Evolutionary conservation across 768 basidiomycete species (phyloP).

Genomic region (Pisolithus sp.): DNA sequence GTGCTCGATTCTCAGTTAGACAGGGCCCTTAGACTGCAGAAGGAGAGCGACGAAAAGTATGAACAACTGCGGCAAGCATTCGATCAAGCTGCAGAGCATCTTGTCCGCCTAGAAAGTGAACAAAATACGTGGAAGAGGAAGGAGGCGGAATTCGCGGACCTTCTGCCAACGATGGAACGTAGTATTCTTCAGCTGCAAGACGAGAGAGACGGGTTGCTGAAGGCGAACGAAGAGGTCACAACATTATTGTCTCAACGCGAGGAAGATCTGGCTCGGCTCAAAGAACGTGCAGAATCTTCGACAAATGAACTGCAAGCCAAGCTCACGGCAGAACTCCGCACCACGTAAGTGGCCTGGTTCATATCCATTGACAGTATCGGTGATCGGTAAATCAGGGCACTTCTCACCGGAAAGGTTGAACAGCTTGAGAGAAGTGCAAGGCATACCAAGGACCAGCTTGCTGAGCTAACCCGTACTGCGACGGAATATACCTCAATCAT

Average conservation of each 20-base stretch:
- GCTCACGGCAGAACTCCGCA: conserved; percentile 55
- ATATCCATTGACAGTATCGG: not conserved
- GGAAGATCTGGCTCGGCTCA: conserved; percentile 67
- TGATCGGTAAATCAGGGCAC: conserved; percentile 42
- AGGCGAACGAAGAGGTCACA: conserved; percentile 62
- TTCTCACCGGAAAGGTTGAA: conserved; percentile 52
- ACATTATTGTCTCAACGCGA: conserved; percentile 67
- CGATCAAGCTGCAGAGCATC: conserved; percentile 80
- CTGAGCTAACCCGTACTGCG: conserved; percentile 70
- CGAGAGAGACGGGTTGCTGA: conserved; percentile 58
- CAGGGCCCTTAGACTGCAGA: conserved; percentile 68
- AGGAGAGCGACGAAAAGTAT: conserved; percentile 74
- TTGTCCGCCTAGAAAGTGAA: conserved; percentile 74
- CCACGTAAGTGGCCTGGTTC: conserved; percentile 42
- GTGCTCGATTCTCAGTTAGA: conserved; percentile 82
- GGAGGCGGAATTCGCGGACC: conserved; percentile 58
- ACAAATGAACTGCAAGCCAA: conserved; percentile 68
- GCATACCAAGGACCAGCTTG: conserved; percentile 67
- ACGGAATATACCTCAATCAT: conserved; percentile 72
- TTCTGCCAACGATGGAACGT: conserved; percentile 50
- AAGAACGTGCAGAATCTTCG: conserved; percentile 64
- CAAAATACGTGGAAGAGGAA: conserved; percentile 58
- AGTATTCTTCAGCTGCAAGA: conserved; percentile 52
- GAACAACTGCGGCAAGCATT: conserved; percentile 65
- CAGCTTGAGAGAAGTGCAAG: conserved; percentile 62